phyloP scores from a whole-genome alignment of 176 grass and related monocot species.

The Musa beccarii region DNA sequence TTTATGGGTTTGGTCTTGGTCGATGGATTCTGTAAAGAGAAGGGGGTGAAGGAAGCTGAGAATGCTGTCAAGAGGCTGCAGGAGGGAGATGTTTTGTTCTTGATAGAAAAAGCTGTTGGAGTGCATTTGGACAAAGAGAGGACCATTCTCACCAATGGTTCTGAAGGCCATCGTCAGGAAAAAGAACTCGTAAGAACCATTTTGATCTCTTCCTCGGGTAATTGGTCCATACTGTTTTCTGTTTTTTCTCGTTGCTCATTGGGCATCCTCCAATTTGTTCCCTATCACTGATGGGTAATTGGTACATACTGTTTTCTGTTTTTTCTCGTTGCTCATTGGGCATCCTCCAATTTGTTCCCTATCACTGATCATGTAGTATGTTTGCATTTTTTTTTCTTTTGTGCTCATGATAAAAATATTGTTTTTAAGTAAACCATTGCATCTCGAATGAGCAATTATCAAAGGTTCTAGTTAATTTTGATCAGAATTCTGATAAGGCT shows the following conservation, averaged over 20 bases:
- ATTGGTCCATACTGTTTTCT: not conserved
- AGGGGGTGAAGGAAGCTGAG: conserved; percentile 49
- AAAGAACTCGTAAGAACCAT: conserved; percentile 29
- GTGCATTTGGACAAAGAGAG: conserved; percentile 93
- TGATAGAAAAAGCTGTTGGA: conserved; percentile 74
- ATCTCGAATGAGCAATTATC: no score
- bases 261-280: not conserved
- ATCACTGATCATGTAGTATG: not conserved
- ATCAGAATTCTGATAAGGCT: no score
- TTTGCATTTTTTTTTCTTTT: no score
- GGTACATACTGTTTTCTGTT: no score
- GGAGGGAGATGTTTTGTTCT: conserved; percentile 57
- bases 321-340: no score
- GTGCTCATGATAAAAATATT: no score
- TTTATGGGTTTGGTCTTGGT: conserved; percentile 65
- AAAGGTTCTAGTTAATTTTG: no score
- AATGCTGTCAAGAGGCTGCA: conserved; percentile 57
- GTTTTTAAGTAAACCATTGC: no score
- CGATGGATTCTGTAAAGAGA: conserved; percentile 47
- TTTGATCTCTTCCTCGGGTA: conserved; percentile 25
- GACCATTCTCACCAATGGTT: conserved; percentile 59
- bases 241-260: not conserved
- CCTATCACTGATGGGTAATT: not conserved
- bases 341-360: not conserved
- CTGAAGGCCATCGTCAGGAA: conserved; percentile 77